phyloP scores from a whole-genome alignment of 495 filamentous ascomycete genomes.

The Penicillium robsamsonii region DNA sequence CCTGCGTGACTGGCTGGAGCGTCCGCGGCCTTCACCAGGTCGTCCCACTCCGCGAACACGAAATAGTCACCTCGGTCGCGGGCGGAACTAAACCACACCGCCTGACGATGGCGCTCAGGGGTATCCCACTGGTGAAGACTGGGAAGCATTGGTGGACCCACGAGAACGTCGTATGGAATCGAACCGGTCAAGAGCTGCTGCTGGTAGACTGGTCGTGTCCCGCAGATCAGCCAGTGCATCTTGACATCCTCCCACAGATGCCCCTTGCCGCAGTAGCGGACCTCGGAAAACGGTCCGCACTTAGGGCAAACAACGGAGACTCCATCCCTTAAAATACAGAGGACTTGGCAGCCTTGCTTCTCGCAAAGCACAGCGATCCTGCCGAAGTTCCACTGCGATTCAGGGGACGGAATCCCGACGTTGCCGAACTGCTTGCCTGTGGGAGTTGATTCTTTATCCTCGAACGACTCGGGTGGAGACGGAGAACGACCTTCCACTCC shows the following conservation, averaged over 20 bases:
- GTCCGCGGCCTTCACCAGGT: conserved; percentile 13
- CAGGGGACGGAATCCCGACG: neutral
- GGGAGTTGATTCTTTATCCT: neutral
- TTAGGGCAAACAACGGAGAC: conserved; percentile 37
- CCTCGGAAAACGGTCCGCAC: conserved; percentile 43
- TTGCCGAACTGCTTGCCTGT: conserved; percentile 1
- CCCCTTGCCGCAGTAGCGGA: conserved; percentile 42
- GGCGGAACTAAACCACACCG: conserved; percentile 30
- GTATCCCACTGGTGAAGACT: conserved; percentile 28
- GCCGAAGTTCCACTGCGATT: conserved; percentile 24
- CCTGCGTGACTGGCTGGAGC: conserved; percentile 1
- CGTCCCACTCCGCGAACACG: conserved; percentile 35
- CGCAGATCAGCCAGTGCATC: conserved; percentile 37
- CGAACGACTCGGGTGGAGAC: conserved; percentile 1
- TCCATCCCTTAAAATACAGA: conserved; percentile 52
- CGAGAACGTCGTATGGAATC: conserved; percentile 17
- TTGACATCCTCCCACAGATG: conserved; percentile 38
- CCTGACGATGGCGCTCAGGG: conserved; percentile 39
- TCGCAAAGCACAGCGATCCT: conserved; percentile 29
- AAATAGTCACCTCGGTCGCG: conserved; percentile 37
- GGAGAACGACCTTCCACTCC: neutral
- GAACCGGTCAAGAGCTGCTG: conserved; percentile 18
- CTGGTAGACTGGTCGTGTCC: conserved; percentile 13
- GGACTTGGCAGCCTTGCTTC: conserved; percentile 33
- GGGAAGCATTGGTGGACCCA: conserved; percentile 30